These are phyloP conservation scores for Linum trigynum DNA, from an alignment of 345 rosid genomes.

Conservation along the genomic window DNA sequence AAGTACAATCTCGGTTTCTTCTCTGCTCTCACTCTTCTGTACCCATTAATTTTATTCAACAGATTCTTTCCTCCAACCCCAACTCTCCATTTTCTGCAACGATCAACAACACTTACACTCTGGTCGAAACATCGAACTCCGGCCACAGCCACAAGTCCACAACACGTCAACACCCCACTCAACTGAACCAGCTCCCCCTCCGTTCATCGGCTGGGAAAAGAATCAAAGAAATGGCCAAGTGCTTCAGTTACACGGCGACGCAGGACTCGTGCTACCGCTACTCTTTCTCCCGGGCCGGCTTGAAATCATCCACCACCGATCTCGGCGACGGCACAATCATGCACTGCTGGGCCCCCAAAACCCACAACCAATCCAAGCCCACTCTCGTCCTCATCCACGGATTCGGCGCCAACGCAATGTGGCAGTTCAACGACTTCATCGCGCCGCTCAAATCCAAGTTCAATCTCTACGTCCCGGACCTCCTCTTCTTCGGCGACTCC, in stretches of 20 bases:
- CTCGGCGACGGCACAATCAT: conserved; percentile 75
- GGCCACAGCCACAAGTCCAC: too few species aligned
- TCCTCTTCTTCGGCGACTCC: conserved; percentile 84
- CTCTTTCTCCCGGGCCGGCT: conserved; percentile 63
- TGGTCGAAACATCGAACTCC: too few species aligned
- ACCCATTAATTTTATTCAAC: too few species aligned
- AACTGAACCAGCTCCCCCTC: too few species aligned
- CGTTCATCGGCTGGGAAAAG: too few species aligned
- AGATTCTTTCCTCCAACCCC: too few species aligned
- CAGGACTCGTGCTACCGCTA: conserved; percentile 50
- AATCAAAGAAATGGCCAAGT: conserved; percentile 33
- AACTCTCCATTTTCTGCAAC: too few species aligned
- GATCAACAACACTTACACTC: too few species aligned
- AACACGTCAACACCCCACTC: too few species aligned
- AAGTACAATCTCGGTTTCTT: too few species aligned
- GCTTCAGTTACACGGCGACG: conserved; percentile 53
- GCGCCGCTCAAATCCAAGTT: conserved; percentile 43
- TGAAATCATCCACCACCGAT: conserved; percentile 59
- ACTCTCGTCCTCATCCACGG: conserved; percentile 71
- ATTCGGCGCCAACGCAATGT: conserved; percentile 92
- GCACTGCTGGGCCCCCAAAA: conserved; percentile 74
- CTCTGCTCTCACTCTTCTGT: too few species aligned
- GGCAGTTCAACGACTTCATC: conserved; percentile 70
- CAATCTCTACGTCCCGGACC: conserved; percentile 85
- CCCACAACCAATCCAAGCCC: conserved; percentile 34